phyloP scores from a whole-genome alignment of 2,329 filamentous ascomycete genomes.

The Aspergillus texensis region DNA sequence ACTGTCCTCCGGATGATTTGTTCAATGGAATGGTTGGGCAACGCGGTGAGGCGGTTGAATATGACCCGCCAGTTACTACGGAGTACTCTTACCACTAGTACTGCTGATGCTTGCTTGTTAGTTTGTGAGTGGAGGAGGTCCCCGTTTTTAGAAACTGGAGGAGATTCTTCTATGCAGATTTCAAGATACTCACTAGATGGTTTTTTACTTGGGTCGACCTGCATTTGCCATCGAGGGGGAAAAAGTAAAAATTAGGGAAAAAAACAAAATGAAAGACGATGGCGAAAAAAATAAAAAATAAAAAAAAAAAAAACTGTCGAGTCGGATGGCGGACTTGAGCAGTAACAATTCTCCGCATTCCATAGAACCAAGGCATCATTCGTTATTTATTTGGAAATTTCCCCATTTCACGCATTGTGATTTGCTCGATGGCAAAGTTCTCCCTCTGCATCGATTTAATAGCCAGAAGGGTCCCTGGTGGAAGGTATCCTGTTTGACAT shows the following conservation, averaged over 20 bases:
- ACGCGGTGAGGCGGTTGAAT: constrained; percentile 24
- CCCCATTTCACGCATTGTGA: constrained; percentile 1
- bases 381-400: constrained; percentile 2
- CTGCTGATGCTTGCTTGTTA: not conserved
- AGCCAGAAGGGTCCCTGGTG: not conserved
- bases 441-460: not conserved
- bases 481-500: not conserved
- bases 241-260: not conserved
- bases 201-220: not conserved
- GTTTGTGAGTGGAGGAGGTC: not conserved
- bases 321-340: not conserved
- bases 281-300: not conserved
- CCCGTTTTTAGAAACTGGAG: constrained; percentile 8
- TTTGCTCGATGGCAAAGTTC: constrained; percentile 2
- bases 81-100: not conserved
- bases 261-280: not conserved
- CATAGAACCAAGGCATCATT: not conserved
- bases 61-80: constrained; percentile 11
- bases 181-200: not conserved
- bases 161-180: constrained; percentile 1
- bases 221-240: not conserved
- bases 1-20: constrained; percentile 23
- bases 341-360: constrained; percentile 16
- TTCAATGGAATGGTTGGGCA: constrained; percentile 18
- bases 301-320: not conserved